Evolutionary conservation across 805 yeast genomes (phyloP), one percentile per base, ranked within the genome.

Genomic region (Hanseniaspora clermontiae): DNA sequence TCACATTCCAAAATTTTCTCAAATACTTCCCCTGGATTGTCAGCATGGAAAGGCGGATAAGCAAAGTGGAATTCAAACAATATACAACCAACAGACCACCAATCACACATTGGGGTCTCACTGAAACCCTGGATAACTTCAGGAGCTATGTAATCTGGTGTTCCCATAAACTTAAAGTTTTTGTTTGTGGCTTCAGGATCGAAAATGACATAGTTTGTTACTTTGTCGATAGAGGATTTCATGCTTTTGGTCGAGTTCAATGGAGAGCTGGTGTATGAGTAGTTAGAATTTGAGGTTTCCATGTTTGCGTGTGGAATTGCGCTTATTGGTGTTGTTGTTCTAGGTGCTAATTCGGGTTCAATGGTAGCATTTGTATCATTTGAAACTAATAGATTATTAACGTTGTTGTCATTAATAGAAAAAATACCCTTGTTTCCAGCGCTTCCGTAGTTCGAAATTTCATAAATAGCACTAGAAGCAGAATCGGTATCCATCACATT

Each of bases 1-100:
- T 74, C 74, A 4, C 91, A 82, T 19, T 69, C 74, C 55, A 89
- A 71, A 51, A 95, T 91, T 60, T 89, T 89, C 55, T 81, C 78
- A 66, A 93, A 93, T 0, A 93, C 95, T 58, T 75, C 72, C 43
- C 84, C 86, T 0, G 96, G 93, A 1, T 88, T 76, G 5, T 74
- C 73, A 1, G 85, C 95, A 67, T 87, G 93, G 68, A 93, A 93
- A 2, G 99, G 99, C 1, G 99, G 96, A 66, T 81, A 86, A 0
- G 98, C 98, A 67, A 84, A 86, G 43, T 88, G 65, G 65, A 93
- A 84, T 69, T 93, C 99, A 72, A 91, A 93, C 57, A 91, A 70
- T 12, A 93, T 88, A 68, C 97, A 91, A 0, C 99, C 99, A 37
- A 91, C 79, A 1, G 97, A 87, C 99, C 99, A 93, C 98, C 98